Base-by-base conservation (phyloP, 495 filamentous ascomycete genomes). In the Evansstolkia leycettana region DNA sequence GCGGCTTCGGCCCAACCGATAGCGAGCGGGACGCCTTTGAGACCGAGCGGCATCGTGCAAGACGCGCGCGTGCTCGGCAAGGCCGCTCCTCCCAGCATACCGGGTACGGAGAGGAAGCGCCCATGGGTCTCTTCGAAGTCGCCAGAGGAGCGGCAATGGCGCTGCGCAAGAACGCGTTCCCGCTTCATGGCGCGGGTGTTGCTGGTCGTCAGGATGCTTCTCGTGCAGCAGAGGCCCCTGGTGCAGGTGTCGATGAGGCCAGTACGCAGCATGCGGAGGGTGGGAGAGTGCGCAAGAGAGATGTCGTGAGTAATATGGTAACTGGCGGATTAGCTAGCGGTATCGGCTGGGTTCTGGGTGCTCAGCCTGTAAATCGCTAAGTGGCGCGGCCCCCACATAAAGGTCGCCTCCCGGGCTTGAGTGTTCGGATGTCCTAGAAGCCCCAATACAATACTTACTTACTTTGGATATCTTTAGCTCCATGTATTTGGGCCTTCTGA, bases 101-200 rank as follows among this genome's bases (percentile, higher is more conserved):
- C 17, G 32, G 13, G 3, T n/a, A 16, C 18, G 32, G 16, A 16
- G 81, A 85, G 34, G 87, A 92, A 49, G 82, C 84, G 20, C 90
- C 90, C 0, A 88, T 95, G 79, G 87, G 85, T 2, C 63, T 96
- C 16, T 96, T 98, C 48, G 92, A 94, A 41, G 74, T 96, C 28
- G 86, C 88, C 6, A 69, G 85, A 17, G 85, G 79, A 34, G 86
- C 87, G 19, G 76, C 83, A 4, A 69, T 78, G 27, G 87, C 92
- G 6, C 69, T 82, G 15, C 70, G 74, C 36, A 73, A 72, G 54
- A 76, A 67, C 44, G 68, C 75, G 3, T 76, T 76, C 42, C 72
- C 73, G 7, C 48, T 79, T 8, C 52, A 60, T 10, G 54, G 47
- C 3, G 44, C 40, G 2, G 37, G 37, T 16, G 36, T 33, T 25